Conservation (phyloP, 2,329 filamentous ascomycete genomes). For the Fusarium veterinarium region DNA sequence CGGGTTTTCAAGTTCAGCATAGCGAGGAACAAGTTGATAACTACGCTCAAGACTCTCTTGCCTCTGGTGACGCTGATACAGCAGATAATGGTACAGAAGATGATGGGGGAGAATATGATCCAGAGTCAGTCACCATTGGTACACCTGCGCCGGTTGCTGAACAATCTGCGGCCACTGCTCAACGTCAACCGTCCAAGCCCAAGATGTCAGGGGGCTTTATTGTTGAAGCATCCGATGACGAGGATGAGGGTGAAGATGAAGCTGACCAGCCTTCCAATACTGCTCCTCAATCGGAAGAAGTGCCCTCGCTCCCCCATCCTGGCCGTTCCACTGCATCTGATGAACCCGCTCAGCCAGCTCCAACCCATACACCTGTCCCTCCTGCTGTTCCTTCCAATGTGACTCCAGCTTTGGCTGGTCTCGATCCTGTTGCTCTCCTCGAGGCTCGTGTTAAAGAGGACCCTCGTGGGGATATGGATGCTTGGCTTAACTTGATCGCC, state of each 20-base stretch:
- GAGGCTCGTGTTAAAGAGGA: conserved; percentile 94
- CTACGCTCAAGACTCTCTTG: conserved; percentile 59
- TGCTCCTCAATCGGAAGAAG: conserved; percentile 19
- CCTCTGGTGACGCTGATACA: conserved; percentile 63
- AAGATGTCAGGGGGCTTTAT: conserved; percentile 71
- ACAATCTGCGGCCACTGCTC: conserved; percentile 44
- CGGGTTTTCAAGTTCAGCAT: conserved; percentile 67
- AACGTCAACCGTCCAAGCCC: conserved; percentile 59
- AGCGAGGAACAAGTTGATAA: conserved; percentile 67
- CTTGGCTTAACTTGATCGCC: conserved; percentile 88
- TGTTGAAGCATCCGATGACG: conserved; percentile 69
- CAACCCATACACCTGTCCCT: conserved; percentile 27
- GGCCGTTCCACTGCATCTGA: conserved; percentile 34
- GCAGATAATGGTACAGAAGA: conserved; percentile 62
- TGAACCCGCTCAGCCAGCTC: conserved; percentile 37
- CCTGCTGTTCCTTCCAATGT: conserved; percentile 46
- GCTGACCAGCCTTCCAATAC: conserved; percentile 44
- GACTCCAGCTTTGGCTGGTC: conserved; percentile 55
- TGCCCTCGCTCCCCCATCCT: conserved; percentile 26
- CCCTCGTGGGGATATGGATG: conserved; percentile 89
- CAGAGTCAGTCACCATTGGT: conserved; percentile 63
- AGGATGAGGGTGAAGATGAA: conserved; percentile 67
- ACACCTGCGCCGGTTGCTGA: conserved; percentile 53
- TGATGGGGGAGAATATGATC: conserved; percentile 68
- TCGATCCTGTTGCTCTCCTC: conserved; percentile 80